Conservation (phyloP, 495 filamentous ascomycete genomes). For the Annulohypoxylon bovei region DNA sequence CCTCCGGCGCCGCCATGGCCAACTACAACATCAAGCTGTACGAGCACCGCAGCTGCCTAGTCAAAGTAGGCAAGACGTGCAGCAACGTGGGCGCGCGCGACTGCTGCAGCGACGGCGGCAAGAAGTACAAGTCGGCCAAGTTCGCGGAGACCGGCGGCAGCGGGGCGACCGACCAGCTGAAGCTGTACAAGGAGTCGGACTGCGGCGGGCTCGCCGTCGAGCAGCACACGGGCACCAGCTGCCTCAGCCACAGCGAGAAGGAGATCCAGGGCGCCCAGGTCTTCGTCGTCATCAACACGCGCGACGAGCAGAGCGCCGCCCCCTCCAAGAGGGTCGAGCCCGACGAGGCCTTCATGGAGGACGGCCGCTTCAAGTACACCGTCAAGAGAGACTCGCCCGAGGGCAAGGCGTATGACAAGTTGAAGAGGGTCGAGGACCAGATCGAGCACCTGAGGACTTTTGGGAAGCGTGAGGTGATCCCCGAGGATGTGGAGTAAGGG, state of each 20-base stretch:
- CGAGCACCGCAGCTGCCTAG: not conserved
- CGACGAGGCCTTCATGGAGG: constrained; percentile 5
- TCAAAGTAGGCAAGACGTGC: not conserved
- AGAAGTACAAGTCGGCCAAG: constrained; percentile 11
- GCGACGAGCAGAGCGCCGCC: not conserved
- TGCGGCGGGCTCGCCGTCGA: not conserved
- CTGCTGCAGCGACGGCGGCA: not conserved
- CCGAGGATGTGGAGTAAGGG: not conserved
- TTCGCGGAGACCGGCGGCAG: not conserved
- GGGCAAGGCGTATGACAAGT: not conserved
- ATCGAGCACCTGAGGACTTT: not conserved
- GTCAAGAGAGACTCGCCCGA: not conserved
- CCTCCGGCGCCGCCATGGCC: not conserved
- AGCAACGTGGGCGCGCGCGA: not conserved
- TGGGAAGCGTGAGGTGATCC: not conserved
- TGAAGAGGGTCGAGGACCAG: not conserved
- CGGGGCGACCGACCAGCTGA: constrained; percentile 1
- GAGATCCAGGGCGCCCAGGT: not conserved
- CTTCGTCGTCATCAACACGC: constrained; percentile 6
- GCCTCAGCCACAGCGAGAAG: constrained; percentile 1
- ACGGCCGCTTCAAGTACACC: not conserved
- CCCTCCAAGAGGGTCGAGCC: not conserved
- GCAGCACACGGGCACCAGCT: constrained; percentile 1
- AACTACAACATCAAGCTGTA: constrained; percentile 13
- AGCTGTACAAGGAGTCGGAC: not conserved